Conservation (phyloP, 2,329 filamentous ascomycete genomes). For the Fonsecaea pugnacius region DNA sequence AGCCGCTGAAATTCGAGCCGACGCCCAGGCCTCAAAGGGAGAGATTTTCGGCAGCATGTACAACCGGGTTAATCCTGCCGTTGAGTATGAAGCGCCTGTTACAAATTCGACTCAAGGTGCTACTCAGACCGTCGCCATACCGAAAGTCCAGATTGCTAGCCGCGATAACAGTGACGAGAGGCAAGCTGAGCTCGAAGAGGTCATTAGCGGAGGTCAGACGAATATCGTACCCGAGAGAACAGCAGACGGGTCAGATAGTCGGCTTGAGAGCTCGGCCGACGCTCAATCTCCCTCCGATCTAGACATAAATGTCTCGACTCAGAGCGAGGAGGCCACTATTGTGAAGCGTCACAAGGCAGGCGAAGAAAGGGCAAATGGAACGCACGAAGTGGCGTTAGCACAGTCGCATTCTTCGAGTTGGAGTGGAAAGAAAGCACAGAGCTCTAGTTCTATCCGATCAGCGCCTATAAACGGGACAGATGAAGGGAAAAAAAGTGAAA, state of each 20-base stretch:
- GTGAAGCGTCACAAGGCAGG: background rate
- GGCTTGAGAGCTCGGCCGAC: background rate
- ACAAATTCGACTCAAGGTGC: background rate
- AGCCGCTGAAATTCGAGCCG: too few relatives aligned
- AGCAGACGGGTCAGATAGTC: too few relatives aligned
- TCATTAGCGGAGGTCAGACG: background rate
- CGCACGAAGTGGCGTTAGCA: background rate
- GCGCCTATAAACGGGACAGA: background rate
- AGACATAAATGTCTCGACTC: background rate
- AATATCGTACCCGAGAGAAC: background rate
- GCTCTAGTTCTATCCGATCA: background rate
- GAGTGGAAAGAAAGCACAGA: background rate
- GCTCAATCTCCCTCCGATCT: background rate
- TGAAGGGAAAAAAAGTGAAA: too few relatives aligned
- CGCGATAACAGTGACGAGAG: background rate
- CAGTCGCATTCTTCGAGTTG: background rate
- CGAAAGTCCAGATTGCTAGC: background rate
- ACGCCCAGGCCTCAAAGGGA: background rate
- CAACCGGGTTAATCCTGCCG: background rate
- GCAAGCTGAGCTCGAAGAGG: background rate
- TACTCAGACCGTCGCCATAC: background rate
- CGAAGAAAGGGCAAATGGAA: background rate
- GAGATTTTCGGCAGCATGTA: background rate
- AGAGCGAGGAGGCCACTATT: background rate
- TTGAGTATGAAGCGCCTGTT: background rate